Conservation (phyloP, 805 yeast genomes). For the Metschnikowia proteae region DNA sequence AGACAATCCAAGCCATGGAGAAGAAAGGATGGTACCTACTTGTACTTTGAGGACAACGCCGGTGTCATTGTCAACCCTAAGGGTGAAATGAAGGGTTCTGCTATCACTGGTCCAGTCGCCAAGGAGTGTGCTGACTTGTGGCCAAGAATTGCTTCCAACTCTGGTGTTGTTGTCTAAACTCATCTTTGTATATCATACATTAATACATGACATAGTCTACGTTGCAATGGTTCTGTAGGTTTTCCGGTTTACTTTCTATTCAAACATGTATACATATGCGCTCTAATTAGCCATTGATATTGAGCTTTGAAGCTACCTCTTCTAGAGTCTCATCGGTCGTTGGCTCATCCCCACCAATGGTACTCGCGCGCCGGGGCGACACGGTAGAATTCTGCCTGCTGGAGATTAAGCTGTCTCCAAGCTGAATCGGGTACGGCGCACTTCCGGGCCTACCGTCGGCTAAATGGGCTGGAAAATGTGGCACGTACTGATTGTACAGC, state of each 20-base stretch:
- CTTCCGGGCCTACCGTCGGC: constrained; percentile 5
- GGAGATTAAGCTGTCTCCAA: constrained; percentile 10
- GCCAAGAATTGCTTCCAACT: constrained; percentile 99
- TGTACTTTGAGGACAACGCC: constrained; percentile 99
- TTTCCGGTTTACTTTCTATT: not conserved
- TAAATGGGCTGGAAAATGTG: constrained; percentile 12
- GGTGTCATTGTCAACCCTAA: constrained; percentile 99
- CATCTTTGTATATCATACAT: constrained; percentile 18
- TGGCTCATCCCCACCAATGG: not conserved
- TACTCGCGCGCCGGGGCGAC: not conserved
- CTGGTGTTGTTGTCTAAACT: constrained; percentile 98
- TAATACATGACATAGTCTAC: constrained; percentile 16
- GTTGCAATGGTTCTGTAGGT: not conserved
- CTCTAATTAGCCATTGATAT: constrained; percentile 1
- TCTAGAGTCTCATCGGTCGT: constrained; percentile 3
- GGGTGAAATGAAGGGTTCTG: constrained; percentile 99
- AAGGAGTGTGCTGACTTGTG: constrained; percentile 99
- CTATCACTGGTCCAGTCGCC: constrained; percentile 99
- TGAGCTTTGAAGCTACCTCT: constrained; percentile 9
- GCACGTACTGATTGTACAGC: constrained; percentile 10
- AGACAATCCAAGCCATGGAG: constrained; percentile 99
- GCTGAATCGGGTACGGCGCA: constrained; percentile 15
- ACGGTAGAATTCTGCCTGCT: not conserved
- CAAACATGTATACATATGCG: not conserved
- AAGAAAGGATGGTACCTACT: constrained; percentile 99